A percentile compares a stretch with the other conserved stretches of the same genome.
These are phyloP conservation scores for Asclepias syriaca DNA, from an alignment of 257 asterid species.

Conservation along the genomic window DNA sequence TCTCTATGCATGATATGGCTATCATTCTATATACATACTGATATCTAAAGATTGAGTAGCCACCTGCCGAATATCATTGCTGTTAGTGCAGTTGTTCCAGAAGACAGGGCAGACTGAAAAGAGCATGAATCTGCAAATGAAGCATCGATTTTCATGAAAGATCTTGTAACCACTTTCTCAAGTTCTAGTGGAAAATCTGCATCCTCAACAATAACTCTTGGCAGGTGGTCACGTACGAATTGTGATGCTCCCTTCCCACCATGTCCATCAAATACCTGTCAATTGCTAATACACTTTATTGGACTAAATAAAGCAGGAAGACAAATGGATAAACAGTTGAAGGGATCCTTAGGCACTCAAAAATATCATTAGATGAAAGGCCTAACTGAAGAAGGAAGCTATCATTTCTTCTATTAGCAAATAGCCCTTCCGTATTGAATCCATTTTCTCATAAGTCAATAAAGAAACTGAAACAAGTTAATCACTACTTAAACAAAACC, in stretches of 20 bases:
- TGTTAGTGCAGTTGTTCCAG: conserved; percentile 91
- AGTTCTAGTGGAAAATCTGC: conserved; percentile 78
- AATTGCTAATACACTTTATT: not conserved
- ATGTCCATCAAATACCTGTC: conserved; percentile 90
- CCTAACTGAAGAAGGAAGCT: not conserved
- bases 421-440: not conserved
- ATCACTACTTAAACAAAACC: not conserved
- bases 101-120: conserved; percentile 56
- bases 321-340: not conserved
- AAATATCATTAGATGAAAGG: not conserved
- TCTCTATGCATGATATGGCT: not conserved
- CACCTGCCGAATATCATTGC: conserved; percentile 92
- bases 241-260: conserved; percentile 90
- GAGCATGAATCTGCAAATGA: conserved; percentile 72
- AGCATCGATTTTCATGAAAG: conserved; percentile 69
- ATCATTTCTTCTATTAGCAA: not conserved
- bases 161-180: conserved; percentile 74
- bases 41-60: conserved; percentile 4
- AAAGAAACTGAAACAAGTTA: not conserved
- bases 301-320: not conserved
- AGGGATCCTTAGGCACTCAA: not conserved
- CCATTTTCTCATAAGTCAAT: not conserved
- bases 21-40: not conserved
- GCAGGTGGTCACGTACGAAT: conserved; percentile 80
- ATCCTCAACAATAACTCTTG: conserved; percentile 74